Conservation (phyloP, 2,329 filamentous ascomycete genomes). For the Paramyrothecium sp. region DNA sequence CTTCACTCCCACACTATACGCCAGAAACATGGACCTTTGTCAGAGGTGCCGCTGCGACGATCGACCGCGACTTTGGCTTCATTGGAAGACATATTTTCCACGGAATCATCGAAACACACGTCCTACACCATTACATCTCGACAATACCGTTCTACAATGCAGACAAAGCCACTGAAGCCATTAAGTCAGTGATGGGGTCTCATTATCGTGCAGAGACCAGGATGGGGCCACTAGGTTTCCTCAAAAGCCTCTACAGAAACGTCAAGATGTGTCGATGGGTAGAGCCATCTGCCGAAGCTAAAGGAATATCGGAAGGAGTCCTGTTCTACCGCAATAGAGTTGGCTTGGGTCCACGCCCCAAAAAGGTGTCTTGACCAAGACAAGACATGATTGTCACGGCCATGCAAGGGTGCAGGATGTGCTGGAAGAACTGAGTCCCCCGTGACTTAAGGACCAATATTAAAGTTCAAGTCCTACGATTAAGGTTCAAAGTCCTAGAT, state of each 20-base stretch:
- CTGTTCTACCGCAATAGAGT: neutral
- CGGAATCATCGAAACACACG: conserved; percentile 63
- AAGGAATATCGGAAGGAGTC: neutral
- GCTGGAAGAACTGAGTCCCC: no score
- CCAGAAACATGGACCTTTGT: conserved; percentile 53
- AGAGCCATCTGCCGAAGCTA: neutral
- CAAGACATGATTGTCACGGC: neutral
- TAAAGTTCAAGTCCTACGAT: no score
- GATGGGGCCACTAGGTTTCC: neutral
- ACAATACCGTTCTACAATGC: neutral
- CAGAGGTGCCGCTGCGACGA: conserved; percentile 59
- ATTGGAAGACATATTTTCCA: conserved; percentile 66
- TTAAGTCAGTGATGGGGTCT: neutral
- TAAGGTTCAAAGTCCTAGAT: no score
- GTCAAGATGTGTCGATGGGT: neutral
- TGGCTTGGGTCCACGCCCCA: neutral
- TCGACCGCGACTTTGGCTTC: conserved; percentile 65
- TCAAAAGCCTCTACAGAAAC: neutral
- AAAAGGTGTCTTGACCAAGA: neutral
- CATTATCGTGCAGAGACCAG: neutral
- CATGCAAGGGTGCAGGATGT: no score
- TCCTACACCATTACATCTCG: conserved; percentile 32
- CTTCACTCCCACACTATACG: conserved; percentile 20
- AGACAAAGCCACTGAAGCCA: neutral
- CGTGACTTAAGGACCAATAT: no score